Evolutionary conservation across 208 protist genomes (phyloP), one percentile per base, ranked within the genome.

Genomic region (Leishmania lainsoni): DNA sequence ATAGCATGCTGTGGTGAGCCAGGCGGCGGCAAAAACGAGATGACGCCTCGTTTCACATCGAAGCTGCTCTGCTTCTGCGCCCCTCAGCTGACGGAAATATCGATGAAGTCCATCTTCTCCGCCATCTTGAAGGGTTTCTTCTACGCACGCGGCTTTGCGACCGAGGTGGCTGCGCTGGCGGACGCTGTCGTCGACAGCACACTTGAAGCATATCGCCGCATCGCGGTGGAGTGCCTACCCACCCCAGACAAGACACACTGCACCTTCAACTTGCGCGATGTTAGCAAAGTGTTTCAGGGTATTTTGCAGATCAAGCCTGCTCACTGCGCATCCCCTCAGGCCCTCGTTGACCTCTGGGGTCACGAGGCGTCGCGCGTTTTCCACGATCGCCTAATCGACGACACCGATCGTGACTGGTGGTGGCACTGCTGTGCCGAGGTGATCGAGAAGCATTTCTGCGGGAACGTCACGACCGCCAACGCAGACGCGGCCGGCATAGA

Each of bases 201-300:
- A 10, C 90, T 99, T 26, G 87, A 96, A 32, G 89, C 98, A 26
- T 99, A 99, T 90, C 81, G 94, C 72, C 94, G 90, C 71, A 98
- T 99, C 68, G 88, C 92, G 32, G 80, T 85, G 26, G 97, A 98
- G 83, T 93, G 99, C 35, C 87, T 99, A 59, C 99, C 99, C 17
- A 99, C 98, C 12, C 98, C 99, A 22, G 90, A 98, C 63, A 99
- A 99, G 87, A 97, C 94, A 16, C 99, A 99, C 89, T 99, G 99
- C 91, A 99, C 98, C 26, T 99, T 99, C 94, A 99, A 99, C 90
- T 79, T 99, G 81, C 94, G 99, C 63, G 99, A 99, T 81, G 90
- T 99, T 42, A 95, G 94, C 77, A 99, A 99, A 75, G 98, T 99
- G 75, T 89, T 99, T 52, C 98, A 99, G 83, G 99, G 97, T 59